Evolutionary conservation across 495 filamentous ascomycete species (phyloP).

Genomic region (Neurospora cerealis): DNA sequence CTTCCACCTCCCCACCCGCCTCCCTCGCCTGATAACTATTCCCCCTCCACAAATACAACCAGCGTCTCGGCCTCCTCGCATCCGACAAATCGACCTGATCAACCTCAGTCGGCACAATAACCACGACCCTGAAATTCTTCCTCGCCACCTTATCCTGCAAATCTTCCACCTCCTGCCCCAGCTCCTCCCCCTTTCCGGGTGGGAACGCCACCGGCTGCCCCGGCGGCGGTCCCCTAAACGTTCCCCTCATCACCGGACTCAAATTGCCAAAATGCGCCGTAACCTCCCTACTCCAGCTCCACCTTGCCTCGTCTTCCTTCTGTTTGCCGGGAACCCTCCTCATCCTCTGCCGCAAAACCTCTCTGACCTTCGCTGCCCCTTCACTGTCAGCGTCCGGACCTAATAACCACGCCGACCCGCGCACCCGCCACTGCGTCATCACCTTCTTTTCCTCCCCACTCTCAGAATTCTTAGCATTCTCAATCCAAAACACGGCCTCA

Average conservation of each 20-base stretch:
- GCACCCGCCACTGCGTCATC: slow-evolving; percentile 71
- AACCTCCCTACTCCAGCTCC: slow-evolving; percentile 64
- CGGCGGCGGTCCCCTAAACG: slow-evolving; percentile 71
- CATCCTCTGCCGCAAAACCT: slow-evolving; percentile 39
- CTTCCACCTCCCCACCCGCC: slow-evolving; percentile 31
- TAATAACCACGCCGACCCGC: slow-evolving; percentile 62
- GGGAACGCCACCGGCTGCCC: slow-evolving; percentile 45
- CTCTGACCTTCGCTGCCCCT: slow-evolving; percentile 35
- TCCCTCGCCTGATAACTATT: slow-evolving; percentile 13
- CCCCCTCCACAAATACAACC: slow-evolving; percentile 52
- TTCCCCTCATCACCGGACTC: slow-evolving; percentile 63
- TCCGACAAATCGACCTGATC: slow-evolving; percentile 67
- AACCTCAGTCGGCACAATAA: slow-evolving; percentile 71
- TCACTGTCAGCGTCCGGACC: slow-evolving; percentile 44
- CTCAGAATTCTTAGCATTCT: slow-evolving; percentile 21
- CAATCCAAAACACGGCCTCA: slow-evolving; percentile 80
- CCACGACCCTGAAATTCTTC: slow-evolving; percentile 73
- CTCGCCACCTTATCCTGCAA: slow-evolving; percentile 59
- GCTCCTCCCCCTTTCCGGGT: slow-evolving; percentile 35
- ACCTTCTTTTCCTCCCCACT: slow-evolving; percentile 17
- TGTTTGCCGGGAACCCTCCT: slow-evolving; percentile 18
- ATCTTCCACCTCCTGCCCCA: slow-evolving; percentile 61
- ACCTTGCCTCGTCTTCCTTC: slow-evolving; percentile 24
- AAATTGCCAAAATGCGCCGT: slow-evolving; percentile 83
- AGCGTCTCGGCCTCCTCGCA: slow-evolving; percentile 51